A percentile compares a stretch with the other conserved stretches of the same genome.
phyloP scores from a whole-genome alignment of 345 rosid species.

The Trapa incisa region DNA sequence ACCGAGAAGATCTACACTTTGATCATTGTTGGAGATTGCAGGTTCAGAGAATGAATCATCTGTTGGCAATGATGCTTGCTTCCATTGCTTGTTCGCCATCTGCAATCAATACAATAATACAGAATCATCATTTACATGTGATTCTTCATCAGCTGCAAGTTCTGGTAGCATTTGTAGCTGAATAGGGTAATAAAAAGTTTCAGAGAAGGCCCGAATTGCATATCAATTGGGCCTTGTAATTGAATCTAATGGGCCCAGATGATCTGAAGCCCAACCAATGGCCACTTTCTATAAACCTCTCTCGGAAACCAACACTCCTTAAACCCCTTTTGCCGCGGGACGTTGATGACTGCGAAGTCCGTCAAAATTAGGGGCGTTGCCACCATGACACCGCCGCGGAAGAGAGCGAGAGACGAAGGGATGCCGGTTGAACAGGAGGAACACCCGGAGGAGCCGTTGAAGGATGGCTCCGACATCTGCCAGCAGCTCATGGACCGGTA shows the following conservation, averaged over 20 bases:
- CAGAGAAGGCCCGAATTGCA: constrained; percentile 11
- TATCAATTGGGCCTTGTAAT: not conserved
- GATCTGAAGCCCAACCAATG: not conserved
- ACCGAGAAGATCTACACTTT: not conserved
- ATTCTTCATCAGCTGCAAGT: not conserved
- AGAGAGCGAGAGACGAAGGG: not conserved
- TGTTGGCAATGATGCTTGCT: too few relatives aligned
- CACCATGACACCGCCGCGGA: constrained; percentile 2
- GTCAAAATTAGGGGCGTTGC: not conserved
- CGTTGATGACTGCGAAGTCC: not conserved
- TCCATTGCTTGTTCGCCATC: too few relatives aligned
- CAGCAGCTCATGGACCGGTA: constrained; percentile 87
- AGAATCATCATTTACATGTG: constrained; percentile 13
- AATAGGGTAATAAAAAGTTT: too few relatives aligned
- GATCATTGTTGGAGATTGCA: not conserved
- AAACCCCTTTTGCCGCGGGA: not conserved
- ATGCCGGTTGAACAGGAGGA: constrained; percentile 6
- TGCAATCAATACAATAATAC: too few relatives aligned
- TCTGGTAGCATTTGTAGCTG: constrained; percentile 1
- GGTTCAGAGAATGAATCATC: not conserved
- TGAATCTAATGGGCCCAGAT: not conserved
- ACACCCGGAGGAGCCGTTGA: constrained; percentile 12
- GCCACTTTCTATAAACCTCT: not conserved
- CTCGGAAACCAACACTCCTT: not conserved
- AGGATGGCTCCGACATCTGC: constrained; percentile 50